Conservation (phyloP, 2,329 filamentous ascomycete species). For the Pseudocercospora fuligena region DNA sequence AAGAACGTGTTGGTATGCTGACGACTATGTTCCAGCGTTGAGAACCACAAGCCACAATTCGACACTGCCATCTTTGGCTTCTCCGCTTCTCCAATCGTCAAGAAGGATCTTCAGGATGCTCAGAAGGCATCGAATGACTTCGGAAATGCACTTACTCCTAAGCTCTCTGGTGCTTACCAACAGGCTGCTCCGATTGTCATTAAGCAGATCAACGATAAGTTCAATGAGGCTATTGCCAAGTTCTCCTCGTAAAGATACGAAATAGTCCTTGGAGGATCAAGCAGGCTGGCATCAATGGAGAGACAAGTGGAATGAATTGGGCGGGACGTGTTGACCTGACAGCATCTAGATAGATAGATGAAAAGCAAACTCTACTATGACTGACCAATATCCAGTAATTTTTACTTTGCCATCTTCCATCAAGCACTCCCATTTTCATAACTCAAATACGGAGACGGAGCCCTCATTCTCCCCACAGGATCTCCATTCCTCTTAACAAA, state of each 20-base stretch:
- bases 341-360: too few relatives aligned
- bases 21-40: neutral
- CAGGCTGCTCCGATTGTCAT: constrained; percentile 14
- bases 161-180: constrained; percentile 15
- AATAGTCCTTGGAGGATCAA: too few relatives aligned
- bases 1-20: neutral
- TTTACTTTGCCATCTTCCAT: neutral
- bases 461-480: neutral
- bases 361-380: too few relatives aligned
- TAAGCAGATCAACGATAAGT: constrained; percentile 18
- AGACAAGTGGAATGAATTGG: too few relatives aligned
- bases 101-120: constrained; percentile 13
- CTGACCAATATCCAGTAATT: too few relatives aligned
- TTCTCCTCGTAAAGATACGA: neutral
- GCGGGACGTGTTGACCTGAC: too few relatives aligned
- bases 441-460: neutral
- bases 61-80: constrained; percentile 14
- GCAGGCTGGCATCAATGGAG: too few relatives aligned
- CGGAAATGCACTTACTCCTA: constrained; percentile 12
- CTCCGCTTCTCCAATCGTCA: constrained; percentile 10
- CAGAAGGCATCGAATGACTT: constrained; percentile 12
- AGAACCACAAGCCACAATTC: constrained; percentile 12
- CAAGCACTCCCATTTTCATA: neutral
- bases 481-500: neutral
- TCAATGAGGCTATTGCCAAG: constrained; percentile 6